Base-by-base conservation (phyloP, 108 stramenopile species). In the Nitzschia putrida region DNA sequence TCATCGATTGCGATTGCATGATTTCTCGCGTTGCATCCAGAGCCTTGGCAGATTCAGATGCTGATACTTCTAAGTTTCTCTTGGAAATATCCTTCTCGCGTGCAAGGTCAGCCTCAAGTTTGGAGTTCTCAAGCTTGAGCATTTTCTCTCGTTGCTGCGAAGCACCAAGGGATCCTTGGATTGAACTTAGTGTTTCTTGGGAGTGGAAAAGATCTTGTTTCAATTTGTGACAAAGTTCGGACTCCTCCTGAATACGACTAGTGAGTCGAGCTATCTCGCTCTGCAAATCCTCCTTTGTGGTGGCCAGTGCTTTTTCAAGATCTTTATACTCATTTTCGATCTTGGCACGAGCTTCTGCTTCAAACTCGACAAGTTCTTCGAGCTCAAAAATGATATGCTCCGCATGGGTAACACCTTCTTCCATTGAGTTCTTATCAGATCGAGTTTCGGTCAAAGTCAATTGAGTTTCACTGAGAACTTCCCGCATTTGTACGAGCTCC, bases 81-180 rank as follows among this genome's bases (percentile, higher is more conserved):
- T 68, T 68, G 12, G 34, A 11, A 13, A 44, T 42, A 0, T 71
- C 61, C 9, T 66, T 39, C 40, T 72, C 63, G 14, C 44, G 12
- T 42, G 63, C 51, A 11, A 54, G 40, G 5, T 58, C 53, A 40
- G 65, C 75, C 69, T 72, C 45, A 24, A 81, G 55, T 53, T 67
- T 68, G 8, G 56, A 45, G 34, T 53, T 57, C 47, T 77, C 68
- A 25, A 71, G 76, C 40, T 71, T 61, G 8, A 77, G 55, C 76
- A 77, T 77, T 21, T 77, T 77, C 40, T 77, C 76, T 34, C 69
- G 47, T 22, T 77, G 76, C 52, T 71, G 76, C 10, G 76, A 64
- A 4, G 76, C 68, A 39, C 76, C 63, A 0, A 77, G 29, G 6
- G 76, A 63, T 24, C 21, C 29, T 52, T 77, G 69, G 22, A 66